phyloP scores from a whole-genome alignment of 208 protist genomes.

The Blastocrithidia nonstop region DNA sequence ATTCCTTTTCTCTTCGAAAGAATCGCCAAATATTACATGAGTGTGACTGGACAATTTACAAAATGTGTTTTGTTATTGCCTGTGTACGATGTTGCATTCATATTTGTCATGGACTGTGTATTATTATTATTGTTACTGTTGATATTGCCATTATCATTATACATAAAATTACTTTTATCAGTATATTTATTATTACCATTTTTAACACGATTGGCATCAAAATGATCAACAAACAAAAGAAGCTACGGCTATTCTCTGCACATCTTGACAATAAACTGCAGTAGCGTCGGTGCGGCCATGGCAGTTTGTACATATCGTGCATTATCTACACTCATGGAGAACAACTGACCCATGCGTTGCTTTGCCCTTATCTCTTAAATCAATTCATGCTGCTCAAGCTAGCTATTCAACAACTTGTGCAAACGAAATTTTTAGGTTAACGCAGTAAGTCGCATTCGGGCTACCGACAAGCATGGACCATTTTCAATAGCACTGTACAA shows the following conservation, averaged over 20 bases:
- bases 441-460: slow-evolving; percentile 49
- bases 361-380: no score
- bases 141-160: not conserved
- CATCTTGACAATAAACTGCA: slow-evolving; percentile 50
- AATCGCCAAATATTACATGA: slow-evolving; percentile 54
- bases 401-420: slow-evolving; percentile 63
- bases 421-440: slow-evolving; percentile 72
- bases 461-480: slow-evolving; percentile 72
- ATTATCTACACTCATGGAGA: slow-evolving; percentile 72
- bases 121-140: no score
- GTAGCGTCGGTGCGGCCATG: slow-evolving; percentile 41
- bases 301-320: slow-evolving; percentile 32
- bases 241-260: slow-evolving; percentile 48
- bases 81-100: not conserved
- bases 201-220: not conserved
- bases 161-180: no score
- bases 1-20: no score
- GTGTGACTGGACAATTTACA: slow-evolving; percentile 12
- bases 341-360: no score
- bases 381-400: slow-evolving; percentile 50
- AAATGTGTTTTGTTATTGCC: not conserved
- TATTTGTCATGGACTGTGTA: not conserved
- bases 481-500: slow-evolving; percentile 68
- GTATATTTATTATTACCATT: not conserved
- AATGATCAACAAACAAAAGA: slow-evolving; percentile 27